A percentile compares a stretch with the other conserved stretches of the same genome.
Evolutionary conservation across 2,329 filamentous ascomycete genomes (phyloP).

Genomic region (Pseudogymnoascus sp.): DNA sequence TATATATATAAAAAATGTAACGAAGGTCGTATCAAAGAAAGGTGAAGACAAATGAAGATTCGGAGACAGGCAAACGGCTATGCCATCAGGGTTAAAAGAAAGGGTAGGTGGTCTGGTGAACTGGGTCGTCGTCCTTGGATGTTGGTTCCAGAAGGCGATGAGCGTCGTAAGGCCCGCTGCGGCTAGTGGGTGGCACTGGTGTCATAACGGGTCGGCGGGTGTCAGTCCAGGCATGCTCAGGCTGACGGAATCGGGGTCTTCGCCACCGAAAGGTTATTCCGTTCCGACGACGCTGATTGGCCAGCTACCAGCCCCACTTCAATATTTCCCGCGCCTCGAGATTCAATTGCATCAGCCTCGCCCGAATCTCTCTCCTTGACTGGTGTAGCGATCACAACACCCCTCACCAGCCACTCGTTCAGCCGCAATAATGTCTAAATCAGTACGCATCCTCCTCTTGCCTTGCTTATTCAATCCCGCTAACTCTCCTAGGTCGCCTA

Average conservation of each 20-base stretch:
- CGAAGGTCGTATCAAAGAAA: neutral
- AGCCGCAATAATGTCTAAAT: conserved; percentile 23
- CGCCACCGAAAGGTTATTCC: neutral
- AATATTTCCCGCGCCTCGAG: neutral
- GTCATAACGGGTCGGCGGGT: neutral
- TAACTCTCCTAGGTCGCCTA: conserved; percentile 32
- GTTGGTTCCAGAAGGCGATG: neutral
- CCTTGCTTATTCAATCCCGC: neutral
- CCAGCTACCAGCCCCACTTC: neutral
- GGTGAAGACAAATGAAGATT: conserved; percentile 2
- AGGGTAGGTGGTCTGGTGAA: conserved; percentile 9
- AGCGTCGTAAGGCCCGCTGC: conserved; percentile 2
- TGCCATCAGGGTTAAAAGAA: conserved; percentile 19
- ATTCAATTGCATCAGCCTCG: conserved; percentile 3
- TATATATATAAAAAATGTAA: neutral
- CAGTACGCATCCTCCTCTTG: conserved; percentile 17
- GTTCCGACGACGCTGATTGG: neutral
- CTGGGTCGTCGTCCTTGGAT: neutral
- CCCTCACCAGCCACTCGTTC: neutral
- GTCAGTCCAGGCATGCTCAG: neutral
- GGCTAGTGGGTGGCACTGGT: neutral
- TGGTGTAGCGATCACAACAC: neutral
- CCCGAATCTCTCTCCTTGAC: neutral
- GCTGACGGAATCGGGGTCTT: neutral
- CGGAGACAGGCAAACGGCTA: neutral